phyloP scores from a whole-genome alignment of 805 yeast genomes.

The Metschnikowia borealis region DNA sequence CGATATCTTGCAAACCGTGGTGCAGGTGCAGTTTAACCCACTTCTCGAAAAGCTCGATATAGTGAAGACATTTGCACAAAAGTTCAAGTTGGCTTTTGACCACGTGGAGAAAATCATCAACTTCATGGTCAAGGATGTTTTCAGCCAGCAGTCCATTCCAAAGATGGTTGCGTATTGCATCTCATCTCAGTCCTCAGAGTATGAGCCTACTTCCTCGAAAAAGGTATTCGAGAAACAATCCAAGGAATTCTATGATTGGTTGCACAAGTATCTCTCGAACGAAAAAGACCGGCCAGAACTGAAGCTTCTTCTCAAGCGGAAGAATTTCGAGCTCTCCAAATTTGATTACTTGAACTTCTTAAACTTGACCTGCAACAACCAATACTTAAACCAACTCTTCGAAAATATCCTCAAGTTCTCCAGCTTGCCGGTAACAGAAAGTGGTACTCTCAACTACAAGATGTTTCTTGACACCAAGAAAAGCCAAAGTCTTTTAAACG shows the following conservation, averaged over 20 bases:
- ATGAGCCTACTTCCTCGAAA: constrained; percentile 24
- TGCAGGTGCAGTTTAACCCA: constrained; percentile 25
- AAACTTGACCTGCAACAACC: constrained; percentile 34
- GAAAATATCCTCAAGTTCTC: constrained; percentile 37
- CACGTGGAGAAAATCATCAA: constrained; percentile 31
- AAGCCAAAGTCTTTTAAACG: constrained; percentile 17
- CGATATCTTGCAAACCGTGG: constrained; percentile 21
- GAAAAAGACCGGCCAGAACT: constrained; percentile 43
- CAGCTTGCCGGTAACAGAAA: constrained; percentile 15
- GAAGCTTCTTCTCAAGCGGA: constrained; percentile 33
- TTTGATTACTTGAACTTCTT: constrained; percentile 45
- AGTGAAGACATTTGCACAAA: constrained; percentile 22
- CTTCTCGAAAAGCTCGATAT: constrained; percentile 22
- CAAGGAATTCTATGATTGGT: constrained; percentile 42
- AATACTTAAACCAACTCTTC: constrained; percentile 35
- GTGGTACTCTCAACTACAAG: constrained; percentile 9
- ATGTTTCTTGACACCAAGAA: constrained; percentile 15
- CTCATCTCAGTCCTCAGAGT: constrained; percentile 10
- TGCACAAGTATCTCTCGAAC: constrained; percentile 40
- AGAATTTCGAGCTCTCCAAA: constrained; percentile 41
- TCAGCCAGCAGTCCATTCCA: constrained; percentile 24
- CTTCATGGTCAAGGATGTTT: constrained; percentile 27
- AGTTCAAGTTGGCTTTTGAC: constrained; percentile 25
- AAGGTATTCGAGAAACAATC: constrained; percentile 38
- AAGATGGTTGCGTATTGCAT: constrained; percentile 23